Base-by-base conservation (phyloP, 2,329 filamentous ascomycete genomes). In the Aspergillus tubingensis region DNA sequence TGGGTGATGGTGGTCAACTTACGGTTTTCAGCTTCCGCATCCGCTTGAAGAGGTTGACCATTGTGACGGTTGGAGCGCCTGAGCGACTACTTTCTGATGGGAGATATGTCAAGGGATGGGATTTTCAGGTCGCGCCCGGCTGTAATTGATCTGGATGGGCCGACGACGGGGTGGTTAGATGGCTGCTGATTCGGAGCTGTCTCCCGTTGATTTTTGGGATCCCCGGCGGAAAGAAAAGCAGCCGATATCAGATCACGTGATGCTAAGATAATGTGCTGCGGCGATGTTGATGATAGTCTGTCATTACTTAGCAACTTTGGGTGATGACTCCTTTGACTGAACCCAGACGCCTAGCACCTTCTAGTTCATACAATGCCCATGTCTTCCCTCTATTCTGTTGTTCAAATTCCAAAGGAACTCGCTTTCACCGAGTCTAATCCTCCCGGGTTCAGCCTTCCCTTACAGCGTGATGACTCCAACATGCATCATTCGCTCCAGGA, bases 11-110 rank as follows among this genome's bases (percentile, higher is more conserved):
- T 47, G 50, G 25, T 23, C 15, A 58, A 56, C 61, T 51, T 83
- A 92, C 91, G 77, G 85, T 82, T 76, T 86, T 87, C 74, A 96
- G 81, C 78, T 86, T 87, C 75, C 88, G 87, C 85, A 92, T 87
- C 70, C 91, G 88, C 79, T 87, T 86, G 64, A 78, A 71, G 49
- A 82, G 64, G 68, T 80, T 81, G 62, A 81, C 79, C 79, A 81
- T 82, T 61, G 52, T 76, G 69, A 59, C 30, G 41, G 57, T 27
- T 43, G 58, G 47, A 36, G 53, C 41, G 50, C 54, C 53, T 41
- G 48, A 43, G 53, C 32, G 57, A 36, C 27, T 13, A 15, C 6
- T 13, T 38, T 44, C 54, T 38, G 50, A 36, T 32, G 27, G 25
- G 11, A 36, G 3, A 23, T 6, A 15, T 38, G 25, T 17, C 27